A percentile compares a stretch with the other conserved stretches of the same genome.
These are phyloP conservation scores for Fagus sylvatica DNA, from an alignment of 306 rosid genomes.

Conservation along the genomic window DNA sequence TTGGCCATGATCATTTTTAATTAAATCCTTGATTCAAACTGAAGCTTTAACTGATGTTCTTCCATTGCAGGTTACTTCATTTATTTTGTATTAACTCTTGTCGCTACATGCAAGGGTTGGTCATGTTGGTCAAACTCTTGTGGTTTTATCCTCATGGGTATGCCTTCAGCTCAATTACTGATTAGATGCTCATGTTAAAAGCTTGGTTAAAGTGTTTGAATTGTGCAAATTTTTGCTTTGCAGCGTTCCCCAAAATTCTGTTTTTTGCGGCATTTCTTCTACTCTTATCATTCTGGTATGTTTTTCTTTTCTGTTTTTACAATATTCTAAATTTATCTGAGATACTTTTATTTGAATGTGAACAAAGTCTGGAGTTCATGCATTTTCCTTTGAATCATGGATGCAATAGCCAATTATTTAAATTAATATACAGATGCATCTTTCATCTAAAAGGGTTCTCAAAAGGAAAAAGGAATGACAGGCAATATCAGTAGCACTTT, in stretches of 20 bases:
- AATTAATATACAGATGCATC: not conserved
- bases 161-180: constrained; percentile 26
- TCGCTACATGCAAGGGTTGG: constrained; percentile 84
- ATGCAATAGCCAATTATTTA: not conserved
- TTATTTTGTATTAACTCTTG: constrained; percentile 62
- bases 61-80: constrained; percentile 66
- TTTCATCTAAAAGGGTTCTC: not conserved
- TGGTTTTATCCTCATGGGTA: constrained; percentile 93
- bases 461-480: not conserved
- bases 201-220: constrained; percentile 35
- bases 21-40: constrained; percentile 27
- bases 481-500: not conserved
- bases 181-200: not conserved
- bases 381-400: not conserved
- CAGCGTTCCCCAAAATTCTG: constrained; percentile 91
- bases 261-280: constrained; percentile 95
- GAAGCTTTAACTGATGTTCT: constrained; percentile 23
- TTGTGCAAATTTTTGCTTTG: constrained; percentile 43
- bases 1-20: not conserved
- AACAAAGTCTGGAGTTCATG: constrained; percentile 14
- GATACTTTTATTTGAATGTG: not conserved
- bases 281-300: constrained; percentile 96
- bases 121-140: constrained; percentile 78
- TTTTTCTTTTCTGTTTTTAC: constrained; percentile 27
- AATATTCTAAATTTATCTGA: constrained; percentile 12